Base-by-base conservation (phyloP, 495 filamentous ascomycete species). In the Xylaria palmicola region DNA sequence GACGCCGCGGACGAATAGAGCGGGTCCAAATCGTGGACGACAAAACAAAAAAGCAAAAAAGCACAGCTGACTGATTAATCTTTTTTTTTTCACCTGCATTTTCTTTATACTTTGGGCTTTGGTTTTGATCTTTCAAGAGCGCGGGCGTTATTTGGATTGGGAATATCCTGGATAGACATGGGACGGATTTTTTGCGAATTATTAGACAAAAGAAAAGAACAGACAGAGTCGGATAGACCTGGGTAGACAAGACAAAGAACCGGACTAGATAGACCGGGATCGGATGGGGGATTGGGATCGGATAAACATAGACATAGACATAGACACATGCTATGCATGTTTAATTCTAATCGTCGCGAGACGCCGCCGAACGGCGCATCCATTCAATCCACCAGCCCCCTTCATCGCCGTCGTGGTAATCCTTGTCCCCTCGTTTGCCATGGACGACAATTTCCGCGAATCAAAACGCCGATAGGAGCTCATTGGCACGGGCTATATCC, bases 1-100 rank as follows among this genome's bases (percentile, higher is more conserved):
- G 67, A 68, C 34, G 61, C 64, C 36, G 59, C 55, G n/a, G 65
- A 70, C 19, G 47, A 43, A 15, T 43, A 43, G 34, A 34, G 1
- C 19, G 3, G 2, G 6, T 22, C 12, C 13, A 3, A 36, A 47
- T 20, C 17, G 27, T 36, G 6, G 4, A 8, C 6, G 37, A 49
- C 30, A 5, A 34, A 57, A 43, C 52, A 37, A 15, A 15, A 29
- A 34, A 22, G 12, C 24, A 48, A 34, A 32, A 32, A n/a, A 34
- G 22, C 6, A 56, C 17, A 32, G 3, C 17, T 0, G 27, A 56
- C 37, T 24, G 19, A 43, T 22, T 43, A 37, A 45, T 34, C 4
- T 30, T n/a, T n/a, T n/a, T n/a, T n/a, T n/a, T n/a, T n/a, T n/a
- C n/a, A n/a, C n/a, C n/a, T 30, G 20, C n/a, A 1, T 55, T 54